Evolutionary conservation across 2,329 filamentous ascomycete species (phyloP).

Genomic region (Trichoderma oligosporum): DNA sequence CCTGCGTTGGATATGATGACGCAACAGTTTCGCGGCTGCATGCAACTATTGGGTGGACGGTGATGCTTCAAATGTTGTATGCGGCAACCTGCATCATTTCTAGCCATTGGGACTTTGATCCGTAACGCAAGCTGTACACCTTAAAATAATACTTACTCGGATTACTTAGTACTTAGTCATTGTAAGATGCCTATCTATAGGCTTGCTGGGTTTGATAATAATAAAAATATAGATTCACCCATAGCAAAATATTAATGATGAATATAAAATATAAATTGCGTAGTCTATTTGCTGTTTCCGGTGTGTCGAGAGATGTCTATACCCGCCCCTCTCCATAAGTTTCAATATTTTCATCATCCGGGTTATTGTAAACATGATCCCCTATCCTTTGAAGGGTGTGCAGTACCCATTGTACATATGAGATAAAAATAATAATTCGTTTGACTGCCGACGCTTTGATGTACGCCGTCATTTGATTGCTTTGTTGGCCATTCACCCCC

Average conservation of each 20-base stretch:
- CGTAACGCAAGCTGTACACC: too few relatives aligned
- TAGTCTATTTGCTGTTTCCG: conserved; percentile 19
- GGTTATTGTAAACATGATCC: conserved; percentile 13
- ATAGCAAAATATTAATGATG: not conserved
- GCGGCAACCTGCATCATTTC: not conserved
- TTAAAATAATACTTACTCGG: too few relatives aligned
- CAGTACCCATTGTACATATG: conserved; percentile 22
- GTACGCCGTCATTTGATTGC: conserved; percentile 27
- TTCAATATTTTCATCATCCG: conserved; percentile 14
- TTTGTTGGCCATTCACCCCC: conserved; percentile 9
- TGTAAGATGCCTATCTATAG: too few relatives aligned
- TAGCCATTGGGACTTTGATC: not conserved
- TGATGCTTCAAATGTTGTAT: too few relatives aligned
- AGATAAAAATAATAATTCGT: conserved; percentile 26
- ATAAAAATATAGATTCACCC: too few relatives aligned
- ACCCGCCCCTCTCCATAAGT: conserved; percentile 5
- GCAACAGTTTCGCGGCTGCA: conserved; percentile 6
- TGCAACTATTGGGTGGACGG: not conserved
- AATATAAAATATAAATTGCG: not conserved
- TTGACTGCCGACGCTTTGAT: conserved; percentile 6
- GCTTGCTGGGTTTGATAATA: too few relatives aligned
- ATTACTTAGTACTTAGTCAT: too few relatives aligned
- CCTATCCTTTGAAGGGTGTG: conserved; percentile 14
- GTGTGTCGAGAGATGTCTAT: conserved; percentile 20
- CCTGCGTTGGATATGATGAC: conserved; percentile 12